phyloP scores from a whole-genome alignment of 768 basidiomycete species.

The Leccinum rimulosum region DNA sequence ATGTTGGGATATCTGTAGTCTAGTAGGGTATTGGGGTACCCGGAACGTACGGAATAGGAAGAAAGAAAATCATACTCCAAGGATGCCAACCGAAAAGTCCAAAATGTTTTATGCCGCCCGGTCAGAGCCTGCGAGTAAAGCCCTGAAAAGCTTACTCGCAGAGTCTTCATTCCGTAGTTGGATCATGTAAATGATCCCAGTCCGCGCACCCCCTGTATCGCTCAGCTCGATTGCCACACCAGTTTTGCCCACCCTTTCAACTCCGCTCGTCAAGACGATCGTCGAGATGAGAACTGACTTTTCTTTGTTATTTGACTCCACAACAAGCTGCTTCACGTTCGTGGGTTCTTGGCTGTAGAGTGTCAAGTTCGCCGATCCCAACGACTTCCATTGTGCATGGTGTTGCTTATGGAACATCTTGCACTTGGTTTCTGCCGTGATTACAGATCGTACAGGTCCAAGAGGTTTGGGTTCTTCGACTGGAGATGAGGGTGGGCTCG shows the following conservation, averaged over 20 bases:
- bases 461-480: slow-evolving; percentile 49
- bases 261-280: slow-evolving; percentile 92
- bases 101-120: slow-evolving; percentile 38
- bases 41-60: background rate
- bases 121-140: slow-evolving; percentile 85
- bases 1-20: slow-evolving; percentile 3
- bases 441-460: slow-evolving; percentile 71
- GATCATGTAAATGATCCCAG: slow-evolving; percentile 96
- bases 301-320: slow-evolving; percentile 77
- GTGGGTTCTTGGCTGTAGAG: slow-evolving; percentile 83
- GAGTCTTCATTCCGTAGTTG: slow-evolving; percentile 88
- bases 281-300: slow-evolving; percentile 87
- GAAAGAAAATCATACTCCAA: background rate
- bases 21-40: slow-evolving; percentile 15
- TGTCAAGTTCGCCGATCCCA: slow-evolving; percentile 85
- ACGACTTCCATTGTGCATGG: slow-evolving; percentile 96
- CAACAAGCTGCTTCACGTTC: slow-evolving; percentile 94
- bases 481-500: slow-evolving; percentile 86
- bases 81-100: background rate
- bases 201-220: slow-evolving; percentile 78
- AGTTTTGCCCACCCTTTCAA: slow-evolving; percentile 98
- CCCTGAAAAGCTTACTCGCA: slow-evolving; percentile 82
- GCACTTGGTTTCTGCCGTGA: slow-evolving; percentile 94
- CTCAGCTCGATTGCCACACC: slow-evolving; percentile 96
- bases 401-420: slow-evolving; percentile 96